Evolutionary conservation across 768 basidiomycete species (phyloP).

Genomic region (Chlorophyllum brunneum): DNA sequence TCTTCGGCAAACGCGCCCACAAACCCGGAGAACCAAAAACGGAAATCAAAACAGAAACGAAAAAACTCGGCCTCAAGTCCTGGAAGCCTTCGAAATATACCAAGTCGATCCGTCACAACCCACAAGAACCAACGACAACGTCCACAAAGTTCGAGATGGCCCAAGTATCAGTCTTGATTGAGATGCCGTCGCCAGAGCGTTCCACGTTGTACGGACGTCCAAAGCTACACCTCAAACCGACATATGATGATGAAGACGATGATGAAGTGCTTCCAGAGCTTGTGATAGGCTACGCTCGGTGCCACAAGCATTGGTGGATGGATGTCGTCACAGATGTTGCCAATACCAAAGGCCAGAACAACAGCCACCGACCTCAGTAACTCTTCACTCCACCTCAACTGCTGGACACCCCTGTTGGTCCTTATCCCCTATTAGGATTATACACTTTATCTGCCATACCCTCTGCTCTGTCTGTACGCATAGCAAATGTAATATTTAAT

Average conservation of each 20-base stretch:
- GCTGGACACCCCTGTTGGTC: no score
- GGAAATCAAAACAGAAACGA: background rate
- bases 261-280: conserved; percentile 41
- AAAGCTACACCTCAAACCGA: conserved; percentile 8
- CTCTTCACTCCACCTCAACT: background rate
- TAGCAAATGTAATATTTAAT: conserved; percentile 7
- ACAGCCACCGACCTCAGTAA: background rate
- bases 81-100: conserved; percentile 4
- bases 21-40: background rate
- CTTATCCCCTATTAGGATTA: no score
- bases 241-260: conserved; percentile 24
- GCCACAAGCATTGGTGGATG: conserved; percentile 5
- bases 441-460: conserved; percentile 2
- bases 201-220: conserved; percentile 19
- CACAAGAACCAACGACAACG: conserved; percentile 5
- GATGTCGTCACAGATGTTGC: background rate
- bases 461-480: background rate
- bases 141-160: conserved; percentile 30
- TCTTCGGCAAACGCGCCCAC: background rate
- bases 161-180: conserved; percentile 53
- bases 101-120: background rate
- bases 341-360: background rate
- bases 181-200: conserved; percentile 44
- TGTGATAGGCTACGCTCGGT: conserved; percentile 33
- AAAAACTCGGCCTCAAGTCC: background rate